A percentile compares a stretch with the other conserved stretches of the same genome.
Evolutionary conservation across 208 protist species (phyloP).

Genomic region (Acanthamoeba royreba): DNA sequence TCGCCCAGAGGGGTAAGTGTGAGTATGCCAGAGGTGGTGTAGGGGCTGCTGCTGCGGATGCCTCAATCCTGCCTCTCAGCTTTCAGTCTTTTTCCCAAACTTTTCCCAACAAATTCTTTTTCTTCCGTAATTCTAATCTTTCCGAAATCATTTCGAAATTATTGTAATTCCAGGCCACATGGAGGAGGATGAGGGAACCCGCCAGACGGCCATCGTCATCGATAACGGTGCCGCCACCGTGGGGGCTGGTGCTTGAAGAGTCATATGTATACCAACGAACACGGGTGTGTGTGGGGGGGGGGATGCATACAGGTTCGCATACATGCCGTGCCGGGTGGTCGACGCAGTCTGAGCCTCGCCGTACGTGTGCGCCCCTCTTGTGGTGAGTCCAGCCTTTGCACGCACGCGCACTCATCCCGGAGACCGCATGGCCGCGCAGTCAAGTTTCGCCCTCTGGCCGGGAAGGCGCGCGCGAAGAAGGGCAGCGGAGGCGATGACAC

Average conservation of each 20-base stretch:
- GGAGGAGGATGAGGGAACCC: no score
- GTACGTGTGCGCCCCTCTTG: neutral
- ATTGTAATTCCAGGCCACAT: no score
- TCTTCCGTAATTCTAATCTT: no score
- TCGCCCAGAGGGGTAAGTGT: no score
- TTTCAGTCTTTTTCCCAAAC: no score
- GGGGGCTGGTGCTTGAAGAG: neutral
- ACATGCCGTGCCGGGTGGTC: neutral
- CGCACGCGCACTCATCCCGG: neutral
- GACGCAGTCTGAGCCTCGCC: neutral
- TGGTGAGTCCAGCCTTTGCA: neutral
- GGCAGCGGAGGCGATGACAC: neutral
- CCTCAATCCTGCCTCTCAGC: no score
- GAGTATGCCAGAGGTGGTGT: no score
- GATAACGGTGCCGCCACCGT: neutral
- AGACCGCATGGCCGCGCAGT: neutral
- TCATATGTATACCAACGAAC: neutral
- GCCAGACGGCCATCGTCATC: neutral
- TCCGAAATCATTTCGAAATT: no score
- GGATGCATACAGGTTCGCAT: neutral
- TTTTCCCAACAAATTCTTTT: no score
- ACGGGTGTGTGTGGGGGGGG: neutral
- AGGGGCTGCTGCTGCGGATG: no score
- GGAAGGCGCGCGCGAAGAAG: neutral
- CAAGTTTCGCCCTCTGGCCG: neutral